A percentile compares a stretch with the other conserved stretches of the same genome.
These are phyloP conservation scores for Paradendryphiella salina DNA, from an alignment of 2,329 filamentous ascomycete genomes.

Conservation along the genomic window DNA sequence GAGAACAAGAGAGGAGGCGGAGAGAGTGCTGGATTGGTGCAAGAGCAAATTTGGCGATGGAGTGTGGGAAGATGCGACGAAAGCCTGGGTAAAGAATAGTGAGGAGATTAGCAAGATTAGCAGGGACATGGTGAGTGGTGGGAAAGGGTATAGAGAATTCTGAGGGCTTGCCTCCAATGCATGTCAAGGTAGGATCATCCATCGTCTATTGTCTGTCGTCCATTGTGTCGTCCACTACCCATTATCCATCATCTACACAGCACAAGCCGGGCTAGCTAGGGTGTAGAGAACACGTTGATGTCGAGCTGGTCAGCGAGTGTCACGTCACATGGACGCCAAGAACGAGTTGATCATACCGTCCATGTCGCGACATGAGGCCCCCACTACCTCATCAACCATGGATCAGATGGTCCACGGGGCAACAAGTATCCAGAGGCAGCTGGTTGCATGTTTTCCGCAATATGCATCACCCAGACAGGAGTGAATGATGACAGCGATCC, in stretches of 20 bases:
- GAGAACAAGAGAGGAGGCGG: constrained; percentile 47
- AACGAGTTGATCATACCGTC: neutral
- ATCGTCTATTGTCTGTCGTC: too few species aligned
- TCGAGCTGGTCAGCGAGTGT: too few species aligned
- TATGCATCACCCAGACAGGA: constrained; percentile 6
- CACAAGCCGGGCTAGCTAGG: too few species aligned
- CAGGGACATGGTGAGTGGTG: constrained; percentile 51
- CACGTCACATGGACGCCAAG: constrained; percentile 5
- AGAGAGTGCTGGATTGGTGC: constrained; percentile 51
- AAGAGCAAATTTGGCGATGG: constrained; percentile 51
- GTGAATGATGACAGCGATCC: constrained; percentile 29
- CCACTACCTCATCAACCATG: neutral
- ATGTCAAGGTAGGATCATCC: too few species aligned
- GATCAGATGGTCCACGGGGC: constrained; percentile 5
- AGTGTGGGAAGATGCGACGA: constrained; percentile 50
- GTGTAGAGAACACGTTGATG: constrained; percentile 2
- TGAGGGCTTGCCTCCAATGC: constrained; percentile 26
- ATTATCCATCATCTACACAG: too few species aligned
- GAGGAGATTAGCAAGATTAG: constrained; percentile 49
- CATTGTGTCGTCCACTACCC: too few species aligned
- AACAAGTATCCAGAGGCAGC: neutral
- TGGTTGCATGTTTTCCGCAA: constrained; percentile 3
- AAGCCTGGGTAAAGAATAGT: constrained; percentile 49
- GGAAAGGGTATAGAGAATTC: constrained; percentile 52
- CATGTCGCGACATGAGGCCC: neutral